Conservation (phyloP, 805 yeast species). For the Candida schatavii region DNA sequence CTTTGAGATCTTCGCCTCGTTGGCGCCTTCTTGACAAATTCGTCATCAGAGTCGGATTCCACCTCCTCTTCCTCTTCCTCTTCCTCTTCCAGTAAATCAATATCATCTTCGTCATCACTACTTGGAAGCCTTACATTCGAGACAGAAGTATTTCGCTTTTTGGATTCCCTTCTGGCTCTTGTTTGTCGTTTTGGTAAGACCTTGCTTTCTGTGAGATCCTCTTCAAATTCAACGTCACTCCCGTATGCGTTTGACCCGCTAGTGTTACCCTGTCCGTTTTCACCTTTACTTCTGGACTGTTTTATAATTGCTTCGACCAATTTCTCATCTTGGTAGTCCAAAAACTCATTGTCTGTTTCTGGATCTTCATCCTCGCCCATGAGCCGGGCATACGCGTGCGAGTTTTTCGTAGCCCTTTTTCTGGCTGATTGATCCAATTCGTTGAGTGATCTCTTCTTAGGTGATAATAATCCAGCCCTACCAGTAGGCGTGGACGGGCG, state of each 20-base stretch:
- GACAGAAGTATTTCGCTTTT: not conserved
- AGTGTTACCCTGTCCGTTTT: constrained; percentile 6
- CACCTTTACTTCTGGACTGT: constrained; percentile 15
- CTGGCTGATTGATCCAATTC: constrained; percentile 48
- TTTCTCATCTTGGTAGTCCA: constrained; percentile 37
- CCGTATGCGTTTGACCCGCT: constrained; percentile 18
- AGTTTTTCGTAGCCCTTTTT: constrained; percentile 41
- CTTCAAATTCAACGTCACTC: constrained; percentile 21
- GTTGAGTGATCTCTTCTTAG: constrained; percentile 32
- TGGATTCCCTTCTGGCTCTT: constrained; percentile 1
- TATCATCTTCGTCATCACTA: not conserved
- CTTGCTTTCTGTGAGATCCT: constrained; percentile 13
- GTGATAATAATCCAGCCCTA: constrained; percentile 46
- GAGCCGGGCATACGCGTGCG: constrained; percentile 22
- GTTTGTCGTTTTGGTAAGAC: not conserved
- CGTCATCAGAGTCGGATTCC: constrained; percentile 1
- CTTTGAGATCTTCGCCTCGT: not conserved
- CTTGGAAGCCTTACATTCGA: not conserved
- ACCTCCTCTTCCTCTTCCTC: not conserved
- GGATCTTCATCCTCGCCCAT: constrained; percentile 32
- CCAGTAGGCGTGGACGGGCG: constrained; percentile 34
- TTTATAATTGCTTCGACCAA: constrained; percentile 43
- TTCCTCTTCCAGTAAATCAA: constrained; percentile 1
- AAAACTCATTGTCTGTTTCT: constrained; percentile 21
- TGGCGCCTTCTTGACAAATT: constrained; percentile 7